Evolutionary conservation across 768 basidiomycete genomes (phyloP).

Genomic region (Leccinum arenicola): DNA sequence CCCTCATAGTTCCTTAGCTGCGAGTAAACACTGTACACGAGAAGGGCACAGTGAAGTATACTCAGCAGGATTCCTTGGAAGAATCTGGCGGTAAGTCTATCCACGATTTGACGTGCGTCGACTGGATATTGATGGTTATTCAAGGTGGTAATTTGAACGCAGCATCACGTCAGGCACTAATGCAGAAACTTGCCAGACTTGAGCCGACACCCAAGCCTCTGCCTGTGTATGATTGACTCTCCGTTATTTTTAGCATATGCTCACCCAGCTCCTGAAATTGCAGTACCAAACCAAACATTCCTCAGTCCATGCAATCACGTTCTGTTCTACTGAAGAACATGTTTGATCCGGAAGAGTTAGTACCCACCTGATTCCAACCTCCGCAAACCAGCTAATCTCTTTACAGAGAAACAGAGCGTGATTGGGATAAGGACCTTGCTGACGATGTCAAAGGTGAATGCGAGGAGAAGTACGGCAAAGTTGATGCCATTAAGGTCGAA

Average conservation of each 20-base stretch:
- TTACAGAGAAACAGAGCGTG: slow-evolving; percentile 84
- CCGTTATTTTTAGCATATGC: background rate
- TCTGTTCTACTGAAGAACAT: slow-evolving; percentile 91
- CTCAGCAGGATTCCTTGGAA: slow-evolving; percentile 78
- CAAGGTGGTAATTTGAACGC: slow-evolving; percentile 96
- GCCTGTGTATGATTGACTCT: slow-evolving; percentile 50
- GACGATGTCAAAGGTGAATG: slow-evolving; percentile 97
- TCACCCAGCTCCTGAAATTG: slow-evolving; percentile 14
- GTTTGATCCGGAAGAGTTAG: slow-evolving; percentile 97
- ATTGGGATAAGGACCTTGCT: slow-evolving; percentile 95
- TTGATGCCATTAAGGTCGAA: slow-evolving; percentile 87
- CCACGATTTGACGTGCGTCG: background rate
- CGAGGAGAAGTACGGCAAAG: slow-evolving; percentile 84
- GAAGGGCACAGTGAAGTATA: slow-evolving; percentile 75
- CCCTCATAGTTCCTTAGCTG: slow-evolving; percentile 43
- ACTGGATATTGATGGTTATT: slow-evolving; percentile 12
- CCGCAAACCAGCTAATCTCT: slow-evolving; percentile 4
- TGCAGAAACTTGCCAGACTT: slow-evolving; percentile 99
- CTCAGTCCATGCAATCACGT: slow-evolving; percentile 83
- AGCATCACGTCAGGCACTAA: slow-evolving; percentile 97
- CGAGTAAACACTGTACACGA: slow-evolving; percentile 93
- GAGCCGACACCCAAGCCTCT: slow-evolving; percentile 61
- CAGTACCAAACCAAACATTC: slow-evolving; percentile 76
- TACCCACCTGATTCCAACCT: slow-evolving; percentile 10
- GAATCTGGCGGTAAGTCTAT: slow-evolving; percentile 74